Evolutionary conservation across 768 basidiomycete genomes (phyloP), one percentile per base, ranked within the genome.

Genomic region (Mycena sanguinolenta): DNA sequence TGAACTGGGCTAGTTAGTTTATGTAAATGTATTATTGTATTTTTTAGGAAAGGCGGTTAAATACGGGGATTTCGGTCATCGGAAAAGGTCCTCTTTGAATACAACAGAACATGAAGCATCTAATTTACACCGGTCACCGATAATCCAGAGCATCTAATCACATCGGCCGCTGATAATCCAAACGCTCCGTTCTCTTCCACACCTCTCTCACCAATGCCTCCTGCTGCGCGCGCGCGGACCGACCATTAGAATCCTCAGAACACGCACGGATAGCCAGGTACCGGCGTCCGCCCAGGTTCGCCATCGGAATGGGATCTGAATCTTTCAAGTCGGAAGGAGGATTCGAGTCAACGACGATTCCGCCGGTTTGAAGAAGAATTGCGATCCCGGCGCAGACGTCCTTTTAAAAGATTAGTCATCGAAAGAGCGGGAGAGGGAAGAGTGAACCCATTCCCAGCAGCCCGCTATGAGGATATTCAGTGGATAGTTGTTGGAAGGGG

Each of bases 391-490:
- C 76, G 67, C 75, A 77, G 44, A 77, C 75, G 42, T 77, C 76
- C 75, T 76, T n/a, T 49, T 6, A 17, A 57, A 34, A 46, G 12
- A 25, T 67, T 34, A 60, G 9, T 28, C 9, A 28, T 21, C 27
- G 21, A 9, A 4, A 39, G 17, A 28, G 27, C n/a, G 46, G 46
- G 25, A 36, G 66, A 3, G 19, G 21, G n/a, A 21, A 23, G 30
- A 1, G n/a, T 68, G 25, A 52, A 75, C 75, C 76, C 76, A 77
- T 73, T 77, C 76, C 76, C 76, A 77, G 39, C 76, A 77, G 21
- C 76, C 76, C 27, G 76, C 75, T 73, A 23, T 7, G n/a, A 7
- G n/a, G 17, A 44, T 44, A 44, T 14, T 44, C 13, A 44, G 42
- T 4, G 42, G 21, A 14, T 19, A 38, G 8, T 38, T 7, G 14